Base-by-base conservation (phyloP, 306 rosid species). In the Vachellia pachyceras region DNA sequence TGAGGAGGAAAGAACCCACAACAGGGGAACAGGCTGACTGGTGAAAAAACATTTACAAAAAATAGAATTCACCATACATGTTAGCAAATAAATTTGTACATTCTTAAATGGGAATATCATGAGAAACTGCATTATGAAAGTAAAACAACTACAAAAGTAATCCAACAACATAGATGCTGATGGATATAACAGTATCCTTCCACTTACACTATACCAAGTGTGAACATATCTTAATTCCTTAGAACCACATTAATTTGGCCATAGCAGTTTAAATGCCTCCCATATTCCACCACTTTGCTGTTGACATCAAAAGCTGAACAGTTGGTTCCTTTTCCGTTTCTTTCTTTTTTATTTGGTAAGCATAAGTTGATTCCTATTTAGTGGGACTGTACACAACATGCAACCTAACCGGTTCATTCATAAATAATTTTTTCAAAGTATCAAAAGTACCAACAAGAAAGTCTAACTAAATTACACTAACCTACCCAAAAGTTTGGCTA, bases 1-100 rank as follows among this genome's bases (percentile, higher is more conserved):
- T 10, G 12, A 39, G 76, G 6, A 18, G 44, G 40, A 41, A 70
- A 77, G 63, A 83, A 83, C 79, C 52, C 72, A 44, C n/a, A 63
- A 36, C 33, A 29, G 33, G 17, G 57, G 57, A 22, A 50, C 3
- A 5, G 22, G 9, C 17, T 39, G 58, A 17, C 49, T 29, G 67
- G 63, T 69, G 73, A 20, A 15, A 44, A 29, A 60, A 45, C 22
- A 35, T 20, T 77, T 70, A 36, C 66, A 45, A 41, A 72, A 54
- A 37, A 40, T 23, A 45, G 17, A 73, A 23, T 23, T 57, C 64
- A 36, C 20, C 73, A 74, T 37, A 42, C 36, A 72, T 41, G 50
- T 41, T 52, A 52, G 75, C 14, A 25, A 52, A 63, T 61, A 5
- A 33, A 35, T 25, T 42, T 13, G 49, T 37, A 41, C 67, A 47